A percentile compares a stretch with the other conserved stretches of the same genome.
phyloP scores from a whole-genome alignment of 2,329 filamentous ascomycete species.

The Arthrobotrys sphaeroides region DNA sequence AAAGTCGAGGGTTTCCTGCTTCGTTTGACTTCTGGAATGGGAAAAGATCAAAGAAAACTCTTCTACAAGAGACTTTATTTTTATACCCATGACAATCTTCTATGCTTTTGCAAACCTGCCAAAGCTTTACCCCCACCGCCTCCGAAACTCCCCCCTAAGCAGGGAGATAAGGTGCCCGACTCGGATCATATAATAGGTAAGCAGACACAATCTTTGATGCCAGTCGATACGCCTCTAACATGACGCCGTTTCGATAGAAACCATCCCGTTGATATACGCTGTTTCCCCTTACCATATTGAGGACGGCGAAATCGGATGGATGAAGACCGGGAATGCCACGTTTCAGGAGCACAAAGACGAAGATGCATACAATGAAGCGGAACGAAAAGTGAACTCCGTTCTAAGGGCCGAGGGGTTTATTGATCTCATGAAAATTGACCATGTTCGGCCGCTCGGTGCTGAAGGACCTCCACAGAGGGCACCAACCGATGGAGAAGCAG shows the following conservation, averaged over 20 bases:
- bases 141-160: constrained; percentile 65
- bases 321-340: constrained; percentile 63
- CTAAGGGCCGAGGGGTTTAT: constrained; percentile 72
- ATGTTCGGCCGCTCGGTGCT: constrained; percentile 66
- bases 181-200: constrained; percentile 67
- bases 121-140: constrained; percentile 70
- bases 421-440: constrained; percentile 68
- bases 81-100: constrained; percentile 70
- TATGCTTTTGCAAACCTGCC: constrained; percentile 71
- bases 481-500: constrained; percentile 44
- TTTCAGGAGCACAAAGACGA: constrained; percentile 67
- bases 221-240: not conserved
- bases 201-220: not conserved
- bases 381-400: constrained; percentile 69
- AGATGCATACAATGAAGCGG: constrained; percentile 69
- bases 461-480: constrained; percentile 35
- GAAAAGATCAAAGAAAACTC: constrained; percentile 69
- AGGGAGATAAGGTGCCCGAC: constrained; percentile 65
- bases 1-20: constrained; percentile 72
- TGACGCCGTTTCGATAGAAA: constrained; percentile 15
- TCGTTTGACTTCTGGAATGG: constrained; percentile 71
- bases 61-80: constrained; percentile 73
- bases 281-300: constrained; percentile 70
- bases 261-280: constrained; percentile 68
- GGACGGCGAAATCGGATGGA: constrained; percentile 68